These are phyloP conservation scores for Tuber magnatum DNA, from an alignment of 495 filamentous ascomycete species.

Conservation along the genomic window DNA sequence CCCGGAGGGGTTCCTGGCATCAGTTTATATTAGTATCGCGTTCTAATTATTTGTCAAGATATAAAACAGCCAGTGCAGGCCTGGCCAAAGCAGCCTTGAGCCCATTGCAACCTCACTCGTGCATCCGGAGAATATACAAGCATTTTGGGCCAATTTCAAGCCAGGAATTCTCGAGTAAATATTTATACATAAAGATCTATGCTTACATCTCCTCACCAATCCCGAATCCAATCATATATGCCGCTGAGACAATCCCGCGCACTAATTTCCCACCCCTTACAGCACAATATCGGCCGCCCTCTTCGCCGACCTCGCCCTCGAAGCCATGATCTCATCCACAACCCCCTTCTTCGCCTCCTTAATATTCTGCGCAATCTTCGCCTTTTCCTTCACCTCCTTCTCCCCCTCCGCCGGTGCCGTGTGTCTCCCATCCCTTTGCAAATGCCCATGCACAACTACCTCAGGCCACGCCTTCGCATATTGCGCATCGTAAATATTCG, in stretches of 20 bases:
- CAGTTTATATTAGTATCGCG: not conserved
- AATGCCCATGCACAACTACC: conserved; percentile 56
- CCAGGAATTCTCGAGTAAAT: not conserved
- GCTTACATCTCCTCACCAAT: conserved; percentile 7
- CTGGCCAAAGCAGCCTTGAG: not conserved
- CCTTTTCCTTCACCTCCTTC: not conserved
- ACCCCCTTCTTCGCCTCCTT: not conserved
- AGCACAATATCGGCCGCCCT: not conserved
- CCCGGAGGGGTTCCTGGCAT: not conserved
- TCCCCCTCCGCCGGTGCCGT: conserved; percentile 19
- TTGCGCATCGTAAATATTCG: conserved; percentile 56
- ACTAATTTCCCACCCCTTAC: not conserved
- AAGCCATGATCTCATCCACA: not conserved
- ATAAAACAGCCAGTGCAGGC: not conserved
- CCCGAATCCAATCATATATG: conserved; percentile 15
- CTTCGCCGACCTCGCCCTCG: not conserved
- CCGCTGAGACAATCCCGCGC: not conserved
- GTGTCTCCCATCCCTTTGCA: conserved; percentile 29
- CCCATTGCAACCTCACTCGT: not conserved
- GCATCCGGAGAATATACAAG: not conserved
- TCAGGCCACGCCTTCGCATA: conserved; percentile 62
- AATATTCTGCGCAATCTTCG: not conserved
- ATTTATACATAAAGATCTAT: conserved; percentile 22
- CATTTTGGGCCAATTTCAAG: not conserved
- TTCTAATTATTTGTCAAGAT: not conserved